These are phyloP conservation scores for Nothophytophthora sp. DNA, from an alignment of 352 stramenopile species.

Conservation along the genomic window DNA sequence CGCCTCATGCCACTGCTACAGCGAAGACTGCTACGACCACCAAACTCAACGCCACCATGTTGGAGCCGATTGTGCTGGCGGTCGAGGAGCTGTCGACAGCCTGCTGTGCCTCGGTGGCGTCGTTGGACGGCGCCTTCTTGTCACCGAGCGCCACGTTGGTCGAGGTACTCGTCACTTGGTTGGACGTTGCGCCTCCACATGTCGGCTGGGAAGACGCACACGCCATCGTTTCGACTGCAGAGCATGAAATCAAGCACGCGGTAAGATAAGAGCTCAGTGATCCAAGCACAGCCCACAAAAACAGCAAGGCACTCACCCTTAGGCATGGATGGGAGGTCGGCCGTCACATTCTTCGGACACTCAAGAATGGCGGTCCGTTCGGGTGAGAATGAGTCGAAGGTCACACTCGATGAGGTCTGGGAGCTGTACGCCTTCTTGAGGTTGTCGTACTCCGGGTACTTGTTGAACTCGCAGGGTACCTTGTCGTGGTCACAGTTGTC, in stretches of 20 bases:
- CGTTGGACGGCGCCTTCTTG: slow-evolving; percentile 6
- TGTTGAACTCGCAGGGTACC: slow-evolving; percentile 45
- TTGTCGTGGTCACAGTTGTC: slow-evolving; percentile 58
- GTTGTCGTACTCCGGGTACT: slow-evolving; percentile 63
- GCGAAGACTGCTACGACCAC: not conserved
- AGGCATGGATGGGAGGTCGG: slow-evolving; percentile 37
- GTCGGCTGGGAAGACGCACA: not conserved
- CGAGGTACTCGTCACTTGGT: not conserved
- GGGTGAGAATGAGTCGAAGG: slow-evolving; percentile 33
- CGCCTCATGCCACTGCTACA: not conserved
- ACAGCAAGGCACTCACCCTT: slow-evolving; percentile 34
- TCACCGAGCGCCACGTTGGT: slow-evolving; percentile 1
- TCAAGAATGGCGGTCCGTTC: slow-evolving; percentile 27
- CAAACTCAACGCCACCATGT: not conserved
- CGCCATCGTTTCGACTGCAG: slow-evolving; percentile 1
- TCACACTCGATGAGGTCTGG: slow-evolving; percentile 49
- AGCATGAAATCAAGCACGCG: not conserved
- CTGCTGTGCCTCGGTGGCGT: slow-evolving; percentile 1
- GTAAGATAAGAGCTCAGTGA: too few species aligned
- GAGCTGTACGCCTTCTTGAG: slow-evolving; percentile 46
- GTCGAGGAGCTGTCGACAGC: not conserved
- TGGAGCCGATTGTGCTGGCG: not conserved
- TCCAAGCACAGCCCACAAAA: too few species aligned
- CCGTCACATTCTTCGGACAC: slow-evolving; percentile 42
- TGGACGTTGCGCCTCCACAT: not conserved